Base-by-base conservation (phyloP, 1,284 basidiomycete genomes). In the Termitomyces sp. region DNA sequence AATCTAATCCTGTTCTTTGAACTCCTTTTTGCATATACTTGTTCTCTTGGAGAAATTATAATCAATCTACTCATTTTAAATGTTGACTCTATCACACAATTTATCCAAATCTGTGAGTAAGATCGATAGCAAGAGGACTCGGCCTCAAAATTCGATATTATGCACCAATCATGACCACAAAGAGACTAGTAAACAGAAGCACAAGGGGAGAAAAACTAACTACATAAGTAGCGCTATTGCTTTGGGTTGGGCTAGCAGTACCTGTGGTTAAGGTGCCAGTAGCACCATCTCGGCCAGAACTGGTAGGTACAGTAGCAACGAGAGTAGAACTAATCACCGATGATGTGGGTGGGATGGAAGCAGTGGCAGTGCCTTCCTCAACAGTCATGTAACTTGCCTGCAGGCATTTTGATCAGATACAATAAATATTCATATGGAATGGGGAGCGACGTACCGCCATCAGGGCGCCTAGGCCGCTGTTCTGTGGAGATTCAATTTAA, bases 301-400 rank as follows among this genome's bases (percentile, higher is more conserved):
- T 57, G 8, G 64, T 59, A 26, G 70, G 61, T 47, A 67, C 63
- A n/a, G 64, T 53, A 42, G 40, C 30, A 17, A 47, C 43, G 33
- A 90, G 74, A 2, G 86, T 88, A 34, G 82, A 77, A 19, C 81
- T 78, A 58, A 81, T 72, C 26, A 90, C 87, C 12, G 85, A 66
- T 28, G 81, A 80, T 34, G 88, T 90, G 17, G 80, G 62, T 30
- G 79, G 70, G 52, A 82, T 66, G 42, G 79, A 72, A 45, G 66
- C 71, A 33, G 82, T 84, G 13, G 79, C 74, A 2, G 76, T 76
- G 42, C 88, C 88, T 64, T 82, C 79, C 67, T 89, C 81, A 60
- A 92, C 90, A 21, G 79, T 82, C 67, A 92, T 82, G 75, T 91
- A 94, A 61, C 77, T 86, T 52, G 81, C 83, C 80, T 85, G 6